Evolutionary conservation across 2,329 filamentous ascomycete genomes (phyloP), one percentile per base, ranked within the genome.

Genomic region (Talaromyces pinophilus): DNA sequence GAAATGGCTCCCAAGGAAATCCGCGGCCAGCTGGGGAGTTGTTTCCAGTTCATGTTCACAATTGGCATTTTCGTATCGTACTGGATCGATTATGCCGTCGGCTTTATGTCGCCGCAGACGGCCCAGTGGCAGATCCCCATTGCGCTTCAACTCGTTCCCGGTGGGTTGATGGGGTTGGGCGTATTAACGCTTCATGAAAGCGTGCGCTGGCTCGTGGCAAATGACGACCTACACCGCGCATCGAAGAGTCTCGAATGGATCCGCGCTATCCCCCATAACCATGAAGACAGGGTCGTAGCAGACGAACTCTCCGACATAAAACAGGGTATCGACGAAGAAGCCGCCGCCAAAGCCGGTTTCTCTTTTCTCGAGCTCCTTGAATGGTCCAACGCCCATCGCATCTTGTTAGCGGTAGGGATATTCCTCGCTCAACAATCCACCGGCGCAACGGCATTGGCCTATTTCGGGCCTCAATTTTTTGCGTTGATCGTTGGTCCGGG

Each of bases 61-160:
- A 75, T 81, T 68, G 79, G 84, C 0, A 85, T 85, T 62, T 82
- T 85, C 54, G 75, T 79, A 0, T 83, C 81, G 3, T 86, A 86
- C 72, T 86, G 83, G 82, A 77, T 86, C 52, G 83, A 85, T 72
- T 86, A 85, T 64, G 82, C 69, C 1, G 70, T 76, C 11, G 73
- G 76, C 25, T 71, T 71, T 22, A 71, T 74, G 65, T 59, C 69
- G 2, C 40, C 67, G 2, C 76, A 48, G 5, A 69, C 81, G 0
- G 73, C 73, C 1, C 84, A 87, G 73, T 87, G 84, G 85, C 84
- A 86, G 72, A 80, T 86, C 33, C 85, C 84, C 0, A 80, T 87
- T 63, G 84, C 82, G 0, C 75, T 86, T 3, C 84, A 85, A 69
- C 75, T 85, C 6, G 72, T 82, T 0, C 82, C 82, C 0, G 83